Percentiles rank a stretch among this genome's conserved stretches.
Evolutionary conservation across 2,329 filamentous ascomycete species (phyloP).

Genomic region (Neonectria faginata): DNA sequence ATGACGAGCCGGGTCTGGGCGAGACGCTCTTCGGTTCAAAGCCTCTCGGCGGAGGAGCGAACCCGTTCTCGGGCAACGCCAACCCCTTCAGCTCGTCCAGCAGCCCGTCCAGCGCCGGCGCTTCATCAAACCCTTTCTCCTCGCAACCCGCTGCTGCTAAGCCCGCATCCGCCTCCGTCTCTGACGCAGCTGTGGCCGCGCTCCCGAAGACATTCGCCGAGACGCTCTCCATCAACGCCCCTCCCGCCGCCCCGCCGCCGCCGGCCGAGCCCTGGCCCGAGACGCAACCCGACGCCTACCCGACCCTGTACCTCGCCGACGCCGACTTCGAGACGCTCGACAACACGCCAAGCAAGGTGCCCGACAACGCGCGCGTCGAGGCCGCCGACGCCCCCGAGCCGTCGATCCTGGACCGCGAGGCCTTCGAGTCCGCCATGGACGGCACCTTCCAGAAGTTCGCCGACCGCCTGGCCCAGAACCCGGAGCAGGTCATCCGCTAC

Average conservation of each 20-base stretch:
- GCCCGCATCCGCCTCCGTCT: conserved; percentile 25
- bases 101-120: conserved; percentile 46
- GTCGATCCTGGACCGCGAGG: conserved; percentile 71
- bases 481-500: conserved; percentile 84
- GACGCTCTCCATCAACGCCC: conserved; percentile 78
- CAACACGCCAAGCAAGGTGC: conserved; percentile 62
- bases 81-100: conserved; percentile 60
- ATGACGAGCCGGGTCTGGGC: conserved; percentile 64
- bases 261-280: conserved; percentile 81
- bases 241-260: conserved; percentile 49
- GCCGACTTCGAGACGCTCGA: conserved; percentile 93
- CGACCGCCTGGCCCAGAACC: conserved; percentile 81
- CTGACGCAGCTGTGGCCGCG: conserved; percentile 44
- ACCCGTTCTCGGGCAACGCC: conserved; percentile 69
- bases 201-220: conserved; percentile 76
- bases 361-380: conserved; percentile 59
- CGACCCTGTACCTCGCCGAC: conserved; percentile 82
- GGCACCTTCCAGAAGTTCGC: conserved; percentile 84
- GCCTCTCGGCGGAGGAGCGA: conserved; percentile 57
- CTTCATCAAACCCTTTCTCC: conserved; percentile 47
- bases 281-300: conserved; percentile 77
- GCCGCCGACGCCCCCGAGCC: conserved; percentile 55
- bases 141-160: conserved; percentile 39
- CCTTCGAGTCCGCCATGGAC: conserved; percentile 81
- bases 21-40: conserved; percentile 78